Base-by-base conservation (phyloP, 768 basidiomycete genomes). In the Termitomyces bulborhizus region DNA sequence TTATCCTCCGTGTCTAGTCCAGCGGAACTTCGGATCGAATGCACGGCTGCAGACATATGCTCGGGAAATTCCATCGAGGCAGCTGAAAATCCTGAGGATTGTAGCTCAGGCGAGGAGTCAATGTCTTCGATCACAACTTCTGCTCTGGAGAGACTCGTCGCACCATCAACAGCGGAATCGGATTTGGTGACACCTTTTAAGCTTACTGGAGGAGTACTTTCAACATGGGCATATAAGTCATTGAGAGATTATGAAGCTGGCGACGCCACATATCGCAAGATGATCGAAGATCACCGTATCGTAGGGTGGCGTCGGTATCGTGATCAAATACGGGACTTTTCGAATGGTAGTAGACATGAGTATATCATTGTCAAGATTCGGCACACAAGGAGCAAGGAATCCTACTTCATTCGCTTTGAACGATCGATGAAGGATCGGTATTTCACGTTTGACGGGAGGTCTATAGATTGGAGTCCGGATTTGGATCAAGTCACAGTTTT, bases 231-330 rank as follows among this genome's bases (percentile, higher is more conserved):
- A 9, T 2, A 40, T n/a, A 26, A 0, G 2, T 40, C 49, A 8
- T 4, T 39, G 3, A 15, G 40, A 6, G 16, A 12, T 5, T 51
- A 51, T 29, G 6, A 51, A 29, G 16, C 12, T 9, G 37, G 16
- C 31, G 27, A 51, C 11, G 3, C 7, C 12, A 0, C n/a, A 39
- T 39, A 37, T 50, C 49, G 49, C 26, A 18, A n/a, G 39, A 32
- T 41, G 27, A 42, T 53, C 15, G 12, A 18, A 26, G 24, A 26
- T 6, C 43, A 53, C 4, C 13, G 24, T 34, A 42, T 53, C 9
- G 52, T 53, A 3, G 52, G 45, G 27, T 53, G 52, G 52, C 52
- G 52, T 18, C 52, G 52, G 6, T 53, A 44, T 43, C 51, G 51
- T 32, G 51, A 43, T 31, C 4, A 37, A 45, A 11, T 24, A 18